These are phyloP conservation scores for Candida stauntonica DNA, from an alignment of 805 yeast genomes.

Conservation along the genomic window DNA sequence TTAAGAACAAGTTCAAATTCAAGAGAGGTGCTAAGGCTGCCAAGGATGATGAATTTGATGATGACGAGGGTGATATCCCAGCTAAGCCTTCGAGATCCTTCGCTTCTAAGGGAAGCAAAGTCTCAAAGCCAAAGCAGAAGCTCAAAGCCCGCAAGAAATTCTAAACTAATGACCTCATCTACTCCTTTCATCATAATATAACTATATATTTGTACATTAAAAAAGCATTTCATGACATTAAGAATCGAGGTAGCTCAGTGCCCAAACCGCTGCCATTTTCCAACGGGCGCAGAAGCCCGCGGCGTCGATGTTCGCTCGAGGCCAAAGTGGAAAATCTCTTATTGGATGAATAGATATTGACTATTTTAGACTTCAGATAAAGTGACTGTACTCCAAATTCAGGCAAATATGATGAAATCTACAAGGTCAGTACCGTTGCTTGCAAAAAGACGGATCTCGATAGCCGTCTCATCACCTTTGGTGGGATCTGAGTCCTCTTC, in stretches of 20 bases:
- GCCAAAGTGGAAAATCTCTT: not conserved
- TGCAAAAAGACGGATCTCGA: slow-evolving; percentile 5
- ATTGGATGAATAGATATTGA: too few relatives aligned
- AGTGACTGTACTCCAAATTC: too few relatives aligned
- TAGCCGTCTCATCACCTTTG: not conserved
- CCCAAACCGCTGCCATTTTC: not conserved
- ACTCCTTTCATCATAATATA: not conserved
- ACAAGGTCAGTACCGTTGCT: not conserved
- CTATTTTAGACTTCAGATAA: too few relatives aligned
- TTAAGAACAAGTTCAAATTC: slow-evolving; percentile 84
- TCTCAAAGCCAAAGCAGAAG: slow-evolving; percentile 33
- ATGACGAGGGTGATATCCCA: slow-evolving; percentile 33
- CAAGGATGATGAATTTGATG: slow-evolving; percentile 50
- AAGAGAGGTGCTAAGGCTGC: slow-evolving; percentile 56
- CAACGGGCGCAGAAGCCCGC: not conserved
- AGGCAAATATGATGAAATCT: not conserved
- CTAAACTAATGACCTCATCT: slow-evolving; percentile 22
- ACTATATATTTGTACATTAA: too few relatives aligned
- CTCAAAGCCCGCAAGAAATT: slow-evolving; percentile 52
- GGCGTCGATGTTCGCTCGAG: not conserved
- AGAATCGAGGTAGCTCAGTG: too few relatives aligned
- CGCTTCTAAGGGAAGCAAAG: slow-evolving; percentile 16
- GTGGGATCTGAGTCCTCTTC: not conserved
- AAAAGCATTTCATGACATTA: too few relatives aligned
- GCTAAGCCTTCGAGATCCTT: slow-evolving; percentile 16